A percentile compares a stretch with the other conserved stretches of the same genome.
phyloP scores from a whole-genome alignment of 371 early-diverging fungal species.

The Mortierella sp. region DNA sequence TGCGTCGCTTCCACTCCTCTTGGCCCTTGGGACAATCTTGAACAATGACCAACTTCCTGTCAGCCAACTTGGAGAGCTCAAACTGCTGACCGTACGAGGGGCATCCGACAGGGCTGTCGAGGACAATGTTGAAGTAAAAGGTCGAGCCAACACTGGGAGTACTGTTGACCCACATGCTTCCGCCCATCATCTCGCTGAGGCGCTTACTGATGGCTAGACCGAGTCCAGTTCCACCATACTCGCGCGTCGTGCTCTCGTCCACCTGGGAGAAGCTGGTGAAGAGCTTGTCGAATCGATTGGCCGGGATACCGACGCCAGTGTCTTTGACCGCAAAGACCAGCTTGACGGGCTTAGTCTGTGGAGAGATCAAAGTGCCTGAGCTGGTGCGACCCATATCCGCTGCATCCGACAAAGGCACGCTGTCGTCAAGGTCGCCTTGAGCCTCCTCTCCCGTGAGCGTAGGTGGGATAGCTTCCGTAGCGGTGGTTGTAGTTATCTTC shows the following conservation, averaged over 20 bases:
- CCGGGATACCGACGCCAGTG: constrained; percentile 76
- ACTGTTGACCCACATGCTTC: constrained; percentile 55
- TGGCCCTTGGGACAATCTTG: constrained; percentile 39
- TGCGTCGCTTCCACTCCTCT: constrained; percentile 44
- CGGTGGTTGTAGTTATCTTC: background rate
- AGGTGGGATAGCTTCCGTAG: background rate
- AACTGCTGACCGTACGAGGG: constrained; percentile 42
- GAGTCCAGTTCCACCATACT: constrained; percentile 69
- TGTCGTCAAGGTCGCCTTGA: background rate
- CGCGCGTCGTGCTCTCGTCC: constrained; percentile 67
- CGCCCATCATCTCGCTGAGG: constrained; percentile 59
- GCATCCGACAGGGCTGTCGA: constrained; percentile 49
- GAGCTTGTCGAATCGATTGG: constrained; percentile 62
- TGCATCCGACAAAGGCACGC: background rate
- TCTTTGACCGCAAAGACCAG: constrained; percentile 67
- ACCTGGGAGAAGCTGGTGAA: constrained; percentile 76
- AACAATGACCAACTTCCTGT: constrained; percentile 36
- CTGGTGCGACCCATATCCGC: constrained; percentile 17
- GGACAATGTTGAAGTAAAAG: constrained; percentile 49
- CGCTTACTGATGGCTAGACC: constrained; percentile 60
- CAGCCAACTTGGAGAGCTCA: constrained; percentile 30
- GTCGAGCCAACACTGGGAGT: constrained; percentile 47
- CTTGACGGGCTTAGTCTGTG: constrained; percentile 35
- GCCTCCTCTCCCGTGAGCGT: background rate
- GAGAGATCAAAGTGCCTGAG: constrained; percentile 19